Conservation (phyloP, 2,329 filamentous ascomycete genomes). For the Apiospora pterosperma region DNA sequence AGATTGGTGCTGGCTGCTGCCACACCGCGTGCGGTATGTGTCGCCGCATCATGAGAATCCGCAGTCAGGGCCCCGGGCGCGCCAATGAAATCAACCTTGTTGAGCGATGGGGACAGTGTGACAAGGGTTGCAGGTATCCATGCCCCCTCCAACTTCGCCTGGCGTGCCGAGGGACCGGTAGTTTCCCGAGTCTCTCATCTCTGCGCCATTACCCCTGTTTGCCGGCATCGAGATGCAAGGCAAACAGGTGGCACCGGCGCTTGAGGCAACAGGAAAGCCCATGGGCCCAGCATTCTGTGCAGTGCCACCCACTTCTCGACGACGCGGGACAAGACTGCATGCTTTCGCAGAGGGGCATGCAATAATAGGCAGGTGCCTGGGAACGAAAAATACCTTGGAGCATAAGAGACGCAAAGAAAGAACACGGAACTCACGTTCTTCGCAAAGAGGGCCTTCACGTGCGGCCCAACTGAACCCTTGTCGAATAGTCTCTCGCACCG, state of each 20-base stretch:
- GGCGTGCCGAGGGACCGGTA: constrained; percentile 1
- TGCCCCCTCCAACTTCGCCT: neutral
- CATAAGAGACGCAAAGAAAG: constrained; percentile 11
- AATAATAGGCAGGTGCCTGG: neutral
- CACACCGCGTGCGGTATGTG: neutral
- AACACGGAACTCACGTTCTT: constrained; percentile 73
- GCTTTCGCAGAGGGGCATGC: neutral
- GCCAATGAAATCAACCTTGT: neutral
- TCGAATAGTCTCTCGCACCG: constrained; percentile 86
- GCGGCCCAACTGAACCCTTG: constrained; percentile 98
- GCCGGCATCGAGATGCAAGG: neutral
- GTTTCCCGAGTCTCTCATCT: neutral
- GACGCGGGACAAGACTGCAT: neutral
- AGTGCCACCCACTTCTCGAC: neutral
- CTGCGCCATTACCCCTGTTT: neutral
- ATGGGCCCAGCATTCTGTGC: too few relatives aligned
- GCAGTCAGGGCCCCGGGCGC: neutral
- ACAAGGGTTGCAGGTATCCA: neutral
- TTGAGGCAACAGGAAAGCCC: neutral
- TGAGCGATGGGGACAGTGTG: neutral
- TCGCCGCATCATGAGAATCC: neutral
- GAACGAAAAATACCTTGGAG: neutral
- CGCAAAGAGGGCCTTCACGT: constrained; percentile 90
- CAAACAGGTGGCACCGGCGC: neutral
- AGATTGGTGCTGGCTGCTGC: neutral